These are phyloP conservation scores for Neurospora crassa DNA, from an alignment of 2,329 filamentous ascomycete genomes.

Conservation along the genomic window DNA sequence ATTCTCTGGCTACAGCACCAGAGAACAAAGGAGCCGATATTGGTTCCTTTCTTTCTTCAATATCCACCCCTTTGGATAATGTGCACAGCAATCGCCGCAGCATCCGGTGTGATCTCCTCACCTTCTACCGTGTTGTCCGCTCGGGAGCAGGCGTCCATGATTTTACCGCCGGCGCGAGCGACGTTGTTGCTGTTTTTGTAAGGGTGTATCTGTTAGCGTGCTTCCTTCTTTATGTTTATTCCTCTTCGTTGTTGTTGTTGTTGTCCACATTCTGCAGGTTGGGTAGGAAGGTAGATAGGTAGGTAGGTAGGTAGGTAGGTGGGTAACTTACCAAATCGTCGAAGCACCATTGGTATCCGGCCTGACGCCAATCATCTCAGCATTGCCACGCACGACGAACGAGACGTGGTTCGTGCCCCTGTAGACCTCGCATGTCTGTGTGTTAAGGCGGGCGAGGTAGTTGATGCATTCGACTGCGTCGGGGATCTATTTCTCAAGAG, in stretches of 20 bases:
- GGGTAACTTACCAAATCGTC: neutral
- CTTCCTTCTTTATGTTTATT: neutral
- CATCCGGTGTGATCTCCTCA: neutral
- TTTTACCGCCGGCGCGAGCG: neutral
- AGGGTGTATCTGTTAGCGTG: neutral
- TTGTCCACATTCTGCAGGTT: neutral
- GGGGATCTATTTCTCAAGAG: neutral
- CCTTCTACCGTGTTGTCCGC: neutral
- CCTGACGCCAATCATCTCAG: neutral
- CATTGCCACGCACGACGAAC: neutral
- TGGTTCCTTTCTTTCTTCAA: neutral
- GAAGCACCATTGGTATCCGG: neutral
- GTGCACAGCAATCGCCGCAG: neutral
- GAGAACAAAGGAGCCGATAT: neutral
- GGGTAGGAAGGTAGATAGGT: too few species aligned
- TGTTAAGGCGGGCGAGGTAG: neutral
- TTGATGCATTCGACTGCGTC: neutral
- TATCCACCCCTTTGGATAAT: neutral
- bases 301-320: too few species aligned
- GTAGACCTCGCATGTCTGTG: neutral
- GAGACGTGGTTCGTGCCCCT: neutral
- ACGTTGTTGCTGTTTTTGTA: neutral
- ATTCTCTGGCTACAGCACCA: neutral
- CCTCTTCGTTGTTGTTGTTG: neutral
- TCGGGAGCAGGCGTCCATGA: neutral